These are phyloP conservation scores for Cynanchum wilfordii DNA, from an alignment of 257 asterid species.

Conservation along the genomic window DNA sequence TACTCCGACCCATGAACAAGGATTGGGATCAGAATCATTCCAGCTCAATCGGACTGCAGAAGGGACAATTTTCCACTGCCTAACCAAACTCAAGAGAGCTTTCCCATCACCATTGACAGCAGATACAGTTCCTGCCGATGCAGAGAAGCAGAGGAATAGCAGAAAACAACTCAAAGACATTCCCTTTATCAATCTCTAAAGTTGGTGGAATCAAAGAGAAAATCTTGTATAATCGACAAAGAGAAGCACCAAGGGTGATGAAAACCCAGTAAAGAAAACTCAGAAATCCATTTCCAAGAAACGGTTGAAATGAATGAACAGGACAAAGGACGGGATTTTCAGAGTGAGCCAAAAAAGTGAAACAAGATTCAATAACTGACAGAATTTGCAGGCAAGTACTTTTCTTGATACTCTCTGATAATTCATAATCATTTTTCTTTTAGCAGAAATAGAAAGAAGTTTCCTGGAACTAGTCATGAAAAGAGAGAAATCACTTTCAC, in stretches of 20 bases:
- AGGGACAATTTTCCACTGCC: conserved; percentile 61
- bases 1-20: conserved; percentile 64
- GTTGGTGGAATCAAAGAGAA: not conserved
- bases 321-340: not conserved
- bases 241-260: not conserved
- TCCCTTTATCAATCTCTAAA: not conserved
- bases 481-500: not conserved
- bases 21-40: conserved; percentile 55
- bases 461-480: not conserved
- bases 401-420: not conserved
- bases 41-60: conserved; percentile 42
- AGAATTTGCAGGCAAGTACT: not conserved
- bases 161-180: conserved; percentile 13
- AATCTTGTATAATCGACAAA: not conserved
- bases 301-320: not conserved
- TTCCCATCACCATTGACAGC: conserved; percentile 52
- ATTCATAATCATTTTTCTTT: not conserved
- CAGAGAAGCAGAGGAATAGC: conserved; percentile 28
- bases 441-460: not conserved
- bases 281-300: not conserved
- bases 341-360: not conserved
- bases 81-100: conserved; percentile 47
- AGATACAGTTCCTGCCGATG: conserved; percentile 21
- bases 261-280: not conserved
- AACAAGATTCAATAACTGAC: not conserved